Evolutionary conservation across 345 rosid genomes (phyloP), one percentile per base, ranked within the genome.

Genomic region (Litchi chinensis): DNA sequence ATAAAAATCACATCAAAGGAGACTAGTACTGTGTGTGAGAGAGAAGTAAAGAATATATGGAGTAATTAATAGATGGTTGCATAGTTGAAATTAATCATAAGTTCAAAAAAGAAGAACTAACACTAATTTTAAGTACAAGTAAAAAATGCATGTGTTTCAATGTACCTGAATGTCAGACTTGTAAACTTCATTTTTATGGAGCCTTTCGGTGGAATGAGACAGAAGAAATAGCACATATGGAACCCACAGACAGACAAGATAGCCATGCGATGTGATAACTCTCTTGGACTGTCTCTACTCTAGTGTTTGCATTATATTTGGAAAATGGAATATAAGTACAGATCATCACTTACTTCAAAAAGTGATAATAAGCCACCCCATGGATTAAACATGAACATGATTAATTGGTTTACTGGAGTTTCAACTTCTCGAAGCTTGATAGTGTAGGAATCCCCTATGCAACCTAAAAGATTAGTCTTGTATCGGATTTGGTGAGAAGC

Each of bases 161-260:
- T 48, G 59, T 22, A 32, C 52, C 40, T 75, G 62, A 6, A 65
- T 65, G 5, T 75, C 37, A 64, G 22, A n/a, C 57, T 24, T 37
- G 57, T 54, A 64, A 44, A 74, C 39, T 24, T 21, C 43, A 50
- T 50, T 15, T 12, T 50, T 19, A 43, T 39, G 48, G 15, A 56
- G 72, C 54, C 79, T 76, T 76, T 76, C 73, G 73, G 79, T 56
- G 66, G 79, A 76, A 68, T 68, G 18, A 67, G 79, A 76, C 73
- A 76, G 40, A 41, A 40, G 52, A 52, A 76, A 76, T 16, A 50
- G 5, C 10, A 9, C 28, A 60, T 21, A 76, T 76, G 78, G 78
- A 76, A 68, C 79, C 73, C 65, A 21, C 59, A 11, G 12, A 10
- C 0, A 44, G 77, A 74, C 69, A 74, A 74, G 10, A 22, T 74